Percentiles rank a stretch among this genome's conserved stretches.
phyloP scores from a whole-genome alignment of 2,329 filamentous ascomycete genomes.

The Lachnellula hyalina region DNA sequence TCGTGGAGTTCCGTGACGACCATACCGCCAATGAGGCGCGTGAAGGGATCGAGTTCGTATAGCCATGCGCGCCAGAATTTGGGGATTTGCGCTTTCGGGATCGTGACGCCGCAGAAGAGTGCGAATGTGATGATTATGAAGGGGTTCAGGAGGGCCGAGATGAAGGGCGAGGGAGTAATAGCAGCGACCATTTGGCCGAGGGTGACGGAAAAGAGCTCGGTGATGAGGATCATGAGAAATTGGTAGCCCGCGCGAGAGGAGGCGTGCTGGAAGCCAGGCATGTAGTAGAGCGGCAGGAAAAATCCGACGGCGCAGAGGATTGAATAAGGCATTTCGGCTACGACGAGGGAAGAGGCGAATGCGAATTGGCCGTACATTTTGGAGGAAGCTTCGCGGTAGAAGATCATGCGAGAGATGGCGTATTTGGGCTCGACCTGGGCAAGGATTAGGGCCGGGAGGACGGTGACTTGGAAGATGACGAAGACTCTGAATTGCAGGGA shows the following conservation, averaged over 20 bases:
- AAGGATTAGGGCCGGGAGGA: constrained; percentile 77
- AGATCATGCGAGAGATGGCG: constrained; percentile 71
- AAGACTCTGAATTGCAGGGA: constrained; percentile 84
- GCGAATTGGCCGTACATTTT: constrained; percentile 82
- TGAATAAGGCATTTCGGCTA: constrained; percentile 80
- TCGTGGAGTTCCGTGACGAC: constrained; percentile 71
- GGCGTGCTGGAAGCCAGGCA: constrained; percentile 64
- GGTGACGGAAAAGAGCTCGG: constrained; percentile 78
- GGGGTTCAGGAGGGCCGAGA: constrained; percentile 74
- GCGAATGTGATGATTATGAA: constrained; percentile 78
- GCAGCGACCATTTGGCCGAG: constrained; percentile 72
- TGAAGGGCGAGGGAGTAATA: constrained; percentile 71
- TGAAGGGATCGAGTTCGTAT: constrained; percentile 79
- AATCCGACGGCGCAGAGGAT: constrained; percentile 74
- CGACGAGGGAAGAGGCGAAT: constrained; percentile 71
- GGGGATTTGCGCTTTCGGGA: constrained; percentile 72
- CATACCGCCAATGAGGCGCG: constrained; percentile 73
- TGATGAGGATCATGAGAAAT: constrained; percentile 79
- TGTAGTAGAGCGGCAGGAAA: constrained; percentile 80
- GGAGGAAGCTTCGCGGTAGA: constrained; percentile 78
- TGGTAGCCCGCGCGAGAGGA: constrained; percentile 72
- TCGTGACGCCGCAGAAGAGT: constrained; percentile 83
- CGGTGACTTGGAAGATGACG: constrained; percentile 83
- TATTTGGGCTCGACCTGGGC: constrained; percentile 82
- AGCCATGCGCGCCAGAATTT: constrained; percentile 75